Evolutionary conservation across 176 grass and related monocot species (phyloP), one percentile per base, ranked within the genome.

Genomic region (Areca catechu): DNA sequence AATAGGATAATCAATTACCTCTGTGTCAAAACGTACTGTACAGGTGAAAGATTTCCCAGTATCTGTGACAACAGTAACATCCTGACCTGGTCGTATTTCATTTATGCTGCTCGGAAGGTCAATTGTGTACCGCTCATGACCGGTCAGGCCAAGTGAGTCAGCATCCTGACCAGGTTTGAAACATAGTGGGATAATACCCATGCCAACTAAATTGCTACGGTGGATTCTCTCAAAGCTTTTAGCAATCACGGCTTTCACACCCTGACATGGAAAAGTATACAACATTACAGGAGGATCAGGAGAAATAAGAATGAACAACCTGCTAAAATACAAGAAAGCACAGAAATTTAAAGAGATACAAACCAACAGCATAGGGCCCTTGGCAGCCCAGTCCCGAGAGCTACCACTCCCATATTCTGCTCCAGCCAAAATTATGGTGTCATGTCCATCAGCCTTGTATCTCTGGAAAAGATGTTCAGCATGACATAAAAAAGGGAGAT

Each of bases 311-410:
- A 43, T 12, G 34, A 43, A 14, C 10, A 12, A 43, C 34, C 34
- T 43, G 10, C 34, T 43, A 43, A 43, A 1, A 43, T 43, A 43
- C 34, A 43, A 43, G 34, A 43, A 9, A 43, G 6, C 34, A 12
- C 34, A 2, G 34, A 12, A 43, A 14, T 43, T 43, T n/a, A 48
- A 24, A 10, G 5, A 52, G 62, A 65, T 16, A 28, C 21, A 28
- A 9, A 65, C 62, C 62, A 52, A 29, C 49, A 65, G 24, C 62
- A 65, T 65, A 27, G 62, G 7, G 62, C 62, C 23, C 49, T 65
- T 65, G 49, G 62, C 61, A 50, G n/a, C 61, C 61, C 61, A 63
- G 23, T 63, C 61, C 16, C 61, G 37, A 21, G 61, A 63, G 61
- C 61, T 63, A 23, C 61, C 61, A 63, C 49, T 53, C n/a, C 62